Evolutionary conservation across 305 asterid species (phyloP).

Genomic region (Rubia balearica): DNA sequence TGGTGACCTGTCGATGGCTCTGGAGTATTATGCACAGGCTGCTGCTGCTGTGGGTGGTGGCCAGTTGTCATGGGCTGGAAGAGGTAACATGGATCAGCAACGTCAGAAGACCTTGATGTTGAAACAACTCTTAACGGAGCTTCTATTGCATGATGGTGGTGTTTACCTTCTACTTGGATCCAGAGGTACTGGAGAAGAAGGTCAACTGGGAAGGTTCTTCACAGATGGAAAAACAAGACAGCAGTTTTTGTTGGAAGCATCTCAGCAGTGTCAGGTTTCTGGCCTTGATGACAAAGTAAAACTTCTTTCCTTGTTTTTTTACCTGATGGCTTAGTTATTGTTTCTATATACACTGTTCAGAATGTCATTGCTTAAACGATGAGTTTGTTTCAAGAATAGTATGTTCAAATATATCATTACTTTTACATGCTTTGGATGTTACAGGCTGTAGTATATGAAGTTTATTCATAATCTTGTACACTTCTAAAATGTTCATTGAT

Average conservation of each 20-base stretch:
- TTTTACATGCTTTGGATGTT: neutral
- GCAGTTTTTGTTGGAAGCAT: conserved; percentile 80
- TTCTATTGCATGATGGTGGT: conserved; percentile 75
- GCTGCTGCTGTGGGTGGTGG: conserved; percentile 98
- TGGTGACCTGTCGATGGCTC: conserved; percentile 61
- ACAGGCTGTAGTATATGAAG: neutral
- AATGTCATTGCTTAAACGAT: neutral
- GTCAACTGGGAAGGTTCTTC: conserved; percentile 73
- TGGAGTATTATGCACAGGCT: conserved; percentile 93
- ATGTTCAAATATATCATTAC: neutral
- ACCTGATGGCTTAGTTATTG: neutral
- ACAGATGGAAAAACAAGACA: conserved; percentile 63
- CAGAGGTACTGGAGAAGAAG: conserved; percentile 88
- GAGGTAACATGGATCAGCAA: conserved; percentile 75
- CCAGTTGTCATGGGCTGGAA: conserved; percentile 78
- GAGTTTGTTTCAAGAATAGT: neutral
- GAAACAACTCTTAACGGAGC: conserved; percentile 78
- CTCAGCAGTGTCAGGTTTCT: conserved; percentile 71
- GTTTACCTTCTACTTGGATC: conserved; percentile 73
- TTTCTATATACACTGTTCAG: neutral
- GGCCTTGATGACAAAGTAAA: conserved; percentile 84
- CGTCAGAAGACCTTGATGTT: conserved; percentile 76
- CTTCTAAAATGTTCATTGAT: neutral
- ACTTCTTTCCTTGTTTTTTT: conserved; percentile 16
- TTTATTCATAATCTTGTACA: neutral